These are phyloP conservation scores for Chrysosporium queenslandicum DNA, from an alignment of 2,329 filamentous ascomycete species.

Conservation along the genomic window DNA sequence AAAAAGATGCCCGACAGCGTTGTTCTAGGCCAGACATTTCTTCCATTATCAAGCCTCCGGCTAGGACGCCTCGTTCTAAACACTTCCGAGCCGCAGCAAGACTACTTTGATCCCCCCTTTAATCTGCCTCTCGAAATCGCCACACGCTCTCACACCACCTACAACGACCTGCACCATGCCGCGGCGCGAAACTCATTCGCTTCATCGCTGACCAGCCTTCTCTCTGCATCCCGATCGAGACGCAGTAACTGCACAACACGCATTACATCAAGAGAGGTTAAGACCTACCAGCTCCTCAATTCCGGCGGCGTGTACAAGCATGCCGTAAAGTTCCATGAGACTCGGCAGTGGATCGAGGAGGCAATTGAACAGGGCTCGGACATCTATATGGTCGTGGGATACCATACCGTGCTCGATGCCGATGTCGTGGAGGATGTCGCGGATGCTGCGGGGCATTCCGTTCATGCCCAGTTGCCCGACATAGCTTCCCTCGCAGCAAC, in stretches of 20 bases:
- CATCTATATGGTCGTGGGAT: conserved; percentile 1
- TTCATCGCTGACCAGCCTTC: background rate
- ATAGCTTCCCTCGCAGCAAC: background rate
- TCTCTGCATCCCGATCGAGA: background rate
- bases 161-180: background rate
- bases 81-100: background rate
- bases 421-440: background rate
- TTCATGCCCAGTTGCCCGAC: background rate
- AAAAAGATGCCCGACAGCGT: background rate
- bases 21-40: background rate
- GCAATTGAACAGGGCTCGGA: background rate
- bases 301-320: background rate
- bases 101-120: background rate
- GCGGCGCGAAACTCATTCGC: background rate
- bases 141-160: background rate
- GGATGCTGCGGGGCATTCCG: background rate
- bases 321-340: background rate
- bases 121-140: background rate
- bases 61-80: background rate
- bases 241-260: background rate
- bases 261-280: background rate
- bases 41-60: background rate
- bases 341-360: background rate
- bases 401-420: background rate
- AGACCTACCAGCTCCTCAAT: background rate